Evolutionary conservation across 441 rosid genomes (phyloP), one percentile per base, ranked within the genome.

Genomic region (Flueggea neowawraea): DNA sequence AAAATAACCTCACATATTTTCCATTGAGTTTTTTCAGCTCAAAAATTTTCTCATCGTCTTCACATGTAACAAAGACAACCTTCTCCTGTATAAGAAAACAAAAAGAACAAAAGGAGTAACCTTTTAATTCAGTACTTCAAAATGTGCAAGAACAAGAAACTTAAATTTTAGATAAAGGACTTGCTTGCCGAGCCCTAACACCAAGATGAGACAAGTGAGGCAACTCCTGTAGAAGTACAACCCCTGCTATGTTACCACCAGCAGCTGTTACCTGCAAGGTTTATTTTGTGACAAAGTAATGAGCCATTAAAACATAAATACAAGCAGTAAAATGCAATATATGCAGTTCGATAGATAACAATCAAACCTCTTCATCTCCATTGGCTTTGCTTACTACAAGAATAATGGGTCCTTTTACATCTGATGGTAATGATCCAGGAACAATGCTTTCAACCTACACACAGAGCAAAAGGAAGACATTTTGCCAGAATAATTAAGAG

Each of bases 191-290:
- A 6, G 99, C 97, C 76, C 99, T 83, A 65, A 95, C 97, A 64
- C 99, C 99, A 68, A 95, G 99, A 85, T 91, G 99, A 61, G 99
- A 95, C 62, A 95, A 80, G 77, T 91, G 99, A 77, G 99, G 96
- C 57, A 95, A 65, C 84, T 95, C 99, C 55, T 95, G 99, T 67
- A 86, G 84, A 62, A 95, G 96, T 72, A 95, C 69, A 64, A 95
- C 86, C 68, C 97, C 99, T 6, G 73, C 69, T 58, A 95, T 84
- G 79, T 84, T 84, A 55, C 79, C 76, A 56, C 90, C 92, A 49
- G 91, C 87, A 70, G 90, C 87, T 55, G 94, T 81, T 54, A 95
- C 96, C 99, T 89, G 88, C 73, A 70, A 66, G 45, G 59, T 54
- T 64, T 39, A 64, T 55, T 44, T 63, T 12, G 22, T 48, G 28